Conservation (phyloP, 495 filamentous ascomycete species). For the Acidiella bohemica region DNA sequence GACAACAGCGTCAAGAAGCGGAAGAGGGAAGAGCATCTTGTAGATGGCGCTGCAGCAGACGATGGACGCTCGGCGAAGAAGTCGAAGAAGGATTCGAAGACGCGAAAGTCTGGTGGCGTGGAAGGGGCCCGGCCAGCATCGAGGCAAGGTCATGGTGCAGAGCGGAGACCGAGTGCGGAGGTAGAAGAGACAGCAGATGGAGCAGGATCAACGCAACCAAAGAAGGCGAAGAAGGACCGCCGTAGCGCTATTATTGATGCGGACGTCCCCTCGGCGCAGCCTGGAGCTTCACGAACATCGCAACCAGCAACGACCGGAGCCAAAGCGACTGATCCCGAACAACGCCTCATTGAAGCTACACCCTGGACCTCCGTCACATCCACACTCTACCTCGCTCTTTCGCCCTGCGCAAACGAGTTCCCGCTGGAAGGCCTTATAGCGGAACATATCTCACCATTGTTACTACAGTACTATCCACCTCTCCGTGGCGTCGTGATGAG, state of each 20-base stretch:
- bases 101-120: too few relatives aligned
- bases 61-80: conserved; percentile 1
- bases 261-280: not conserved
- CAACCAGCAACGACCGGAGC: not conserved
- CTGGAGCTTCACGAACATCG: not conserved
- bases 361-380: conserved; percentile 49
- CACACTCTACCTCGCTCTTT: conserved; percentile 50
- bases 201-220: not conserved
- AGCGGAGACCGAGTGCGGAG: too few relatives aligned
- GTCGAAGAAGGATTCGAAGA: conserved; percentile 9
- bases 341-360: conserved; percentile 4
- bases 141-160: too few relatives aligned
- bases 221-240: conserved; percentile 5
- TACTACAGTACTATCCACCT: conserved; percentile 63
- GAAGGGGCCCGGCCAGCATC: too few relatives aligned
- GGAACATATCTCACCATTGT: conserved; percentile 61
- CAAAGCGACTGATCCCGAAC: not conserved
- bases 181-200: not conserved
- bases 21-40: conserved; percentile 7
- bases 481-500: conserved; percentile 57
- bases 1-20: conserved; percentile 12
- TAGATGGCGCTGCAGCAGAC: not conserved
- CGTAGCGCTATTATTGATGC: not conserved
- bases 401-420: conserved; percentile 49
- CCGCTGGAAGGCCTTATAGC: conserved; percentile 54